phyloP scores from a whole-genome alignment of 2,329 filamentous ascomycete genomes.

The Cordyceps tenuipes region DNA sequence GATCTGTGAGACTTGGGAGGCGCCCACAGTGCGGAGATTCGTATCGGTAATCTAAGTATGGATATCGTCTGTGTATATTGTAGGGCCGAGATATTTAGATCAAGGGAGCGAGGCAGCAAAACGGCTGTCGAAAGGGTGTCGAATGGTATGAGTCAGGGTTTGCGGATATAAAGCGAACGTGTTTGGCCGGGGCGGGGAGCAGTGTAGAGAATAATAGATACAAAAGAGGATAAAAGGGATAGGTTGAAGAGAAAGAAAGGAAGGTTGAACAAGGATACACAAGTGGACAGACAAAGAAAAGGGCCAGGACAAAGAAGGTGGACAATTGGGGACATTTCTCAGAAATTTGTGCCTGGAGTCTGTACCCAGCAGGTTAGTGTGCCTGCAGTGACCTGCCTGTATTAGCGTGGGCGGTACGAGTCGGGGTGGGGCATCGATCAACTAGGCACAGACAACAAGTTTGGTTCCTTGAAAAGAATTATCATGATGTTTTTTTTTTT shows the following conservation, averaged over 20 bases:
- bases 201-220: constrained; percentile 13
- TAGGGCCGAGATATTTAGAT: too few species aligned
- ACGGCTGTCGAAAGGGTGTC: too few species aligned
- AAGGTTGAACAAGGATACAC: constrained; percentile 8
- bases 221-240: constrained; percentile 13
- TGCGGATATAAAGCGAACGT: not conserved
- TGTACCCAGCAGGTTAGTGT: too few species aligned
- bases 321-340: not conserved
- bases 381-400: not conserved
- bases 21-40: not conserved
- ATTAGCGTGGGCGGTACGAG: not conserved
- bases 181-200: not conserved
- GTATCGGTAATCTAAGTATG: not conserved
- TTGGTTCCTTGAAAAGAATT: not conserved
- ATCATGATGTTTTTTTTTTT: not conserved
- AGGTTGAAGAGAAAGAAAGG: not conserved
- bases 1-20: not conserved
- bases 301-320: constrained; percentile 3
- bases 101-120: too few species aligned
- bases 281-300: not conserved
- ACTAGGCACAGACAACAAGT: not conserved
- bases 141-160: not conserved
- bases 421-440: not conserved
- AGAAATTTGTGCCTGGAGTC: too few species aligned
- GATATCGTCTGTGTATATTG: too few species aligned